These are phyloP conservation scores for Boletus mariae DNA, from an alignment of 1,284 basidiomycete species.

Conservation along the genomic window DNA sequence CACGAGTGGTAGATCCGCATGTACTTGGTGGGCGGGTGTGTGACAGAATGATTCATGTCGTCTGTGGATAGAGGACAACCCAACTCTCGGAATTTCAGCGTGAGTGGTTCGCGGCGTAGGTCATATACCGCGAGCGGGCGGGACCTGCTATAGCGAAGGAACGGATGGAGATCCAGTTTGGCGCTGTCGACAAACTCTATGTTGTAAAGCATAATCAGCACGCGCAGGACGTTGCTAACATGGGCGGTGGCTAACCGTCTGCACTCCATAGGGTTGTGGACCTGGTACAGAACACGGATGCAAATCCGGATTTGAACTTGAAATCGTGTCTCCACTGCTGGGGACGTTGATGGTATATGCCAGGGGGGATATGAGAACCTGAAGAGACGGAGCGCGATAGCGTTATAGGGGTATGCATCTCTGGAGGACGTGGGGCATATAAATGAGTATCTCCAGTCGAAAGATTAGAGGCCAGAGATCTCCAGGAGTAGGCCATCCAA, in stretches of 20 bases:
- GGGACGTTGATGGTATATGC: conserved; percentile 23
- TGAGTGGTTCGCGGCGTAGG: conserved; percentile 32
- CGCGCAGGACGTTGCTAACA: not conserved
- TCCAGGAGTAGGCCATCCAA: conserved; percentile 26
- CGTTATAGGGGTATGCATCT: conserved; percentile 32
- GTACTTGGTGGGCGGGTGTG: conserved; percentile 41
- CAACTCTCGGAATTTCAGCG: conserved; percentile 42
- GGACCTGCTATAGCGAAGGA: conserved; percentile 22
- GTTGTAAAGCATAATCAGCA: not conserved
- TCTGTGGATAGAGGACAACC: conserved; percentile 31
- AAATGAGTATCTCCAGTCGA: conserved; percentile 9
- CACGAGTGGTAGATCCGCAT: conserved; percentile 50
- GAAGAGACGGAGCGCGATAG: conserved; percentile 19
- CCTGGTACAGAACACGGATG: conserved; percentile 30
- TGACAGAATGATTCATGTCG: conserved; percentile 45
- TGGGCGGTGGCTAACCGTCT: conserved; percentile 16
- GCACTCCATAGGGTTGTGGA: conserved; percentile 13
- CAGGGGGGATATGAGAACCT: conserved; percentile 9
- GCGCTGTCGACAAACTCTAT: conserved; percentile 27
- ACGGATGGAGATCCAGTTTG: conserved; percentile 26
- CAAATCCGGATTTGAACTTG: conserved; percentile 31
- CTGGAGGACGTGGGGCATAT: conserved; percentile 19
- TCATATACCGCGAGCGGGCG: conserved; percentile 34
- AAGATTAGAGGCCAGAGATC: conserved; percentile 25
- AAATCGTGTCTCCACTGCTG: conserved; percentile 31